Percentiles rank a stretch among this genome's conserved stretches.
phyloP scores from a whole-genome alignment of 2,329 filamentous ascomycete genomes.

The Atkinsonella texensis region DNA sequence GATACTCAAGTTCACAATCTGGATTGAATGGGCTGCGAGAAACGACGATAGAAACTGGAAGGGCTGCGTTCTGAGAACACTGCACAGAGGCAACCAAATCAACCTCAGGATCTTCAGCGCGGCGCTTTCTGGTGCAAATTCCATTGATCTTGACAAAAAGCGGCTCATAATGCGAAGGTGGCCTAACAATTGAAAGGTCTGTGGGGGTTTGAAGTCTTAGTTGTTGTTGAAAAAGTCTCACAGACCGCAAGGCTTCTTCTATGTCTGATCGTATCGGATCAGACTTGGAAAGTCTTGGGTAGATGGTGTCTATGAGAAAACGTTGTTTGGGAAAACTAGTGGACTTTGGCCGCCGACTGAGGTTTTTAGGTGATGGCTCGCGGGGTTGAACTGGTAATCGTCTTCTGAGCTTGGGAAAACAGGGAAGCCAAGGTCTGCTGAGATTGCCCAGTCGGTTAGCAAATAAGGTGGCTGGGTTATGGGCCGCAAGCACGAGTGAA shows the following conservation, averaged over 20 bases:
- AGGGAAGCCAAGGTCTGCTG: slow-evolving; percentile 5
- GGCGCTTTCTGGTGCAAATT: slow-evolving; percentile 17
- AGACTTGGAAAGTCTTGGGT: neutral
- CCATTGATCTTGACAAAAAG: slow-evolving; percentile 15
- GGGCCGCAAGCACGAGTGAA: neutral
- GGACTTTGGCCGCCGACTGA: neutral
- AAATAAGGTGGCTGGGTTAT: neutral
- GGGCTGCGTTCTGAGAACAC: slow-evolving; percentile 1
- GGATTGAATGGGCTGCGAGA: neutral
- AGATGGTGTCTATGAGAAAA: slow-evolving; percentile 3
- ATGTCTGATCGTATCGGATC: slow-evolving; percentile 1
- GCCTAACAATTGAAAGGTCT: neutral
- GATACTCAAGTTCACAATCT: slow-evolving; percentile 2
- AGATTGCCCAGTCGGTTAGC: slow-evolving; percentile 5
- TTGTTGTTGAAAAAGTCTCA: neutral
- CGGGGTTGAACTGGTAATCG: neutral
- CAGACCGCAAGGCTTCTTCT: neutral
- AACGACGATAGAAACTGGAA: slow-evolving; percentile 5
- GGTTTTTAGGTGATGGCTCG: neutral
- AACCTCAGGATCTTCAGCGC: slow-evolving; percentile 18
- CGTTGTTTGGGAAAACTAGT: neutral
- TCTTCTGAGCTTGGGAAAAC: slow-evolving; percentile 2
- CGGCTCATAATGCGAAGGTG: neutral
- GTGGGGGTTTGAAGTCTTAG: neutral
- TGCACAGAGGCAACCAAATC: slow-evolving; percentile 17